Percentiles rank a stretch among this genome's conserved stretches.
Conservation (phyloP, 1,139 yeast genomes). For the Pichia sp. region DNA sequence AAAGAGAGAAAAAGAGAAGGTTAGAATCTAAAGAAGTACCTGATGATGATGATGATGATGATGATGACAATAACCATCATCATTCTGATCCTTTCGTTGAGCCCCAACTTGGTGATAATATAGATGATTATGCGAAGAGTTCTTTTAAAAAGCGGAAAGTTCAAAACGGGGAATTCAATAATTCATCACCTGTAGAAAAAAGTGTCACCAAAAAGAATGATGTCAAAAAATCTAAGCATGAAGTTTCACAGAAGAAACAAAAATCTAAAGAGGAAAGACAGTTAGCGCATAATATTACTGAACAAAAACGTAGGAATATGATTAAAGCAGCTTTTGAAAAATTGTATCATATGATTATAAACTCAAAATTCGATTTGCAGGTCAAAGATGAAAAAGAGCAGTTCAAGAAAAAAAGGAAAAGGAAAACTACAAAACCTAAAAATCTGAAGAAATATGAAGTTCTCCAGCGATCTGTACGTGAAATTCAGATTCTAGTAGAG, state of each 20-base stretch:
- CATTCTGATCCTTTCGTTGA: too few relatives aligned
- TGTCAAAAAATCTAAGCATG: neutral
- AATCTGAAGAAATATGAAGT: conserved; percentile 13
- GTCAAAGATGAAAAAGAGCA: neutral
- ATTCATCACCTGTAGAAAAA: too few relatives aligned
- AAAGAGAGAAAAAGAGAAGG: neutral
- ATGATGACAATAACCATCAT: too few relatives aligned
- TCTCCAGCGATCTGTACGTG: conserved; percentile 9
- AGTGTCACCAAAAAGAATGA: too few relatives aligned
- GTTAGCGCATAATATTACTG: conserved; percentile 64
- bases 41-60: too few relatives aligned
- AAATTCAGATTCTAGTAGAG: conserved; percentile 9
- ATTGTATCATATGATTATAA: conserved; percentile 30
- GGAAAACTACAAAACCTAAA: conserved; percentile 1
- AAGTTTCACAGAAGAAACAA: neutral
- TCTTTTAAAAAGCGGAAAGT: too few relatives aligned
- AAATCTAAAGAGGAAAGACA: conserved; percentile 46
- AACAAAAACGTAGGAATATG: conserved; percentile 64
- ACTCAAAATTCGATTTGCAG: conserved; percentile 16
- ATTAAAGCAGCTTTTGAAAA: conserved; percentile 60
- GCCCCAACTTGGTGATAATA: too few relatives aligned
- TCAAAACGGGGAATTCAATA: too few relatives aligned
- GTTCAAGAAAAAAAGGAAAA: conserved; percentile 7
- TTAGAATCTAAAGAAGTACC: neutral
- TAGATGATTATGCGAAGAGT: too few relatives aligned